Conservation (phyloP, 2,329 filamentous ascomycete genomes). For the Aspergillus uvarum region DNA sequence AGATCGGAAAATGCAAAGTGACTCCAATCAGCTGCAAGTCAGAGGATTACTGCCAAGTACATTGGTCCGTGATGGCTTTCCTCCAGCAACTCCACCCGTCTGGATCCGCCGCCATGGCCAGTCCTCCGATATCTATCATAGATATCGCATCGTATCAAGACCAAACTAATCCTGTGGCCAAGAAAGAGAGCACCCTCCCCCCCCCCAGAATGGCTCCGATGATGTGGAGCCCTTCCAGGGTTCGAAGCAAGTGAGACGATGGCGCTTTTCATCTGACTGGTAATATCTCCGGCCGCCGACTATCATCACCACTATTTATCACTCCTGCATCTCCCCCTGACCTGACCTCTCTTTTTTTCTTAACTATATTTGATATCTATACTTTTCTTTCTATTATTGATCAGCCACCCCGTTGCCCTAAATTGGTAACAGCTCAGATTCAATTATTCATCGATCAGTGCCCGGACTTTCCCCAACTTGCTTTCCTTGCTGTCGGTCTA, state of each 20-base stretch:
- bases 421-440: neutral
- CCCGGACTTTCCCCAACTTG: neutral
- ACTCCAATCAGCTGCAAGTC: conserved; percentile 4
- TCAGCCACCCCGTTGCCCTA: neutral
- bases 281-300: conserved; percentile 13
- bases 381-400: conserved; percentile 1
- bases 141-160: conserved; percentile 7
- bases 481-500: neutral
- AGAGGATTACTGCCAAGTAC: neutral
- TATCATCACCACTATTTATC: conserved; percentile 21
- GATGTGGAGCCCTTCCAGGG: conserved; percentile 22
- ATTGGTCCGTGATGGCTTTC: neutral
- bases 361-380: neutral
- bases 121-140: conserved; percentile 8
- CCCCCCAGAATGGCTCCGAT: conserved; percentile 18
- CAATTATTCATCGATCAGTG: neutral
- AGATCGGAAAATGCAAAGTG: neutral
- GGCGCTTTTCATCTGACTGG: conserved; percentile 16
- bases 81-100: conserved; percentile 1
- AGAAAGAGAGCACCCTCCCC: conserved; percentile 15
- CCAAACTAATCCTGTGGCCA: conserved; percentile 26
- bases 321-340: conserved; percentile 6
- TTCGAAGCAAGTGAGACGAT: conserved; percentile 6
- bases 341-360: conserved; percentile 13
- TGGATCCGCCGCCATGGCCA: conserved; percentile 8